A percentile compares a stretch with the other conserved stretches of the same genome.
phyloP scores from a whole-genome alignment of 2,329 filamentous ascomycete genomes.

The Xylariaceae sp. region DNA sequence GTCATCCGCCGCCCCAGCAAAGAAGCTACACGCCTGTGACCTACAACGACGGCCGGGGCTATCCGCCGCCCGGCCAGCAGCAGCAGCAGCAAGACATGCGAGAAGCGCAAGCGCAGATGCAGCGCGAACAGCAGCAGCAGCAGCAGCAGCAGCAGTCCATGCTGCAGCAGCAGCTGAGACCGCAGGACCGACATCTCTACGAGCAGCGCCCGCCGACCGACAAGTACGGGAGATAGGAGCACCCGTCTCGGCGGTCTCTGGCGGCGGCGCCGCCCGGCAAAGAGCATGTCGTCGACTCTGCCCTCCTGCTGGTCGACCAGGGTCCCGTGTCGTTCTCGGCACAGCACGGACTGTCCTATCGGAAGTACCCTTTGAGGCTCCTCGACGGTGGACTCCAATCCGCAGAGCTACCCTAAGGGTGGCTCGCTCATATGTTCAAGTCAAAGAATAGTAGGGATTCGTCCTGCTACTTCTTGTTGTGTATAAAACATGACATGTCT shows the following conservation, averaged over 20 bases:
- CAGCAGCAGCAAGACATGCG: conserved; percentile 17
- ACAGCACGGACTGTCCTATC: too few relatives aligned
- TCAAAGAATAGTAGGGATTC: too few relatives aligned
- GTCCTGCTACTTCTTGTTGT: too few relatives aligned
- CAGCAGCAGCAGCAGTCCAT: conserved; percentile 19
- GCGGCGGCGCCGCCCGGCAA: too few relatives aligned
- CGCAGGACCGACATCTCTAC: conserved; percentile 33
- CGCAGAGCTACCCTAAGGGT: too few relatives aligned
- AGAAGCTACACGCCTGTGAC: conserved; percentile 39
- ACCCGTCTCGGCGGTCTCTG: too few relatives aligned
- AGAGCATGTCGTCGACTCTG: too few relatives aligned
- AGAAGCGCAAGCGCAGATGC: conserved; percentile 29
- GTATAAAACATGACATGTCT: too few relatives aligned
- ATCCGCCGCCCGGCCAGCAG: conserved; percentile 24
- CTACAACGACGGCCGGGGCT: conserved; percentile 34
- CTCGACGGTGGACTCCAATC: too few relatives aligned
- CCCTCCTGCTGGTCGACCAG: background rate
- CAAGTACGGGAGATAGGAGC: conserved; percentile 33
- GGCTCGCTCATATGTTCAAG: too few relatives aligned
- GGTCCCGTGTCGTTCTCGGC: background rate
- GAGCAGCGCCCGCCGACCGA: conserved; percentile 35
- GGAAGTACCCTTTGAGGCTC: too few relatives aligned
- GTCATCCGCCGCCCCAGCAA: too few relatives aligned
- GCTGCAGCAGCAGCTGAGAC: conserved; percentile 33
- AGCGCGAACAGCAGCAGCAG: conserved; percentile 30